These are phyloP conservation scores for Fomitopsis betulina DNA, from an alignment of 1,284 basidiomycete genomes.

Conservation along the genomic window DNA sequence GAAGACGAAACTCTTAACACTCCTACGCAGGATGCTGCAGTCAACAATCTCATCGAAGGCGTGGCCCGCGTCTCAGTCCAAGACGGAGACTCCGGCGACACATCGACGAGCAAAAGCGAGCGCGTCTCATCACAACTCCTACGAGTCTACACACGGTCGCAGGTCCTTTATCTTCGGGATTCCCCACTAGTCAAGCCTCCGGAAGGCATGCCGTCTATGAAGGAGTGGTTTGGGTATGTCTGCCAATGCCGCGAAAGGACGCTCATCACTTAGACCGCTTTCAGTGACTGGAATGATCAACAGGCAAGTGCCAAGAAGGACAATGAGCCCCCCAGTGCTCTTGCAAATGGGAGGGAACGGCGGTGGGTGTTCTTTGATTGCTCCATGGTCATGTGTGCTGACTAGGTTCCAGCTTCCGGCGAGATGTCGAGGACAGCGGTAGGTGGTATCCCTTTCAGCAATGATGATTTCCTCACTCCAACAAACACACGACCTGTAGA, in stretches of 20 bases:
- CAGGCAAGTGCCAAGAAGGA: constrained; percentile 66
- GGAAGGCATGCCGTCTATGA: constrained; percentile 71
- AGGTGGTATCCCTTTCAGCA: constrained; percentile 14
- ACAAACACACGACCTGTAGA: constrained; percentile 31
- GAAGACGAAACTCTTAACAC: constrained; percentile 7
- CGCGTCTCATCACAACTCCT: constrained; percentile 35
- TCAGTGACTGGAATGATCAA: constrained; percentile 54
- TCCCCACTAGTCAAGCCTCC: constrained; percentile 78
- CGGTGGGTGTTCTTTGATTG: constrained; percentile 36
- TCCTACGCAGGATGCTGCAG: constrained; percentile 16
- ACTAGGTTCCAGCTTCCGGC: constrained; percentile 51
- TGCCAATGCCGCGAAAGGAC: constrained; percentile 3
- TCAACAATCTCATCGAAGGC: constrained; percentile 29
- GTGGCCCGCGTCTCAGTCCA: constrained; percentile 34
- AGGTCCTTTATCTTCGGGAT: constrained; percentile 63
- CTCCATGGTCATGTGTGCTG: constrained; percentile 12
- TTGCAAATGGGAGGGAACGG: constrained; percentile 54
- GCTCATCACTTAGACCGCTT: constrained; percentile 17
- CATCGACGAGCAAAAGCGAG: constrained; percentile 26
- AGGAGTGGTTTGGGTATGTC: constrained; percentile 84
- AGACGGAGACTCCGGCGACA: constrained; percentile 24
- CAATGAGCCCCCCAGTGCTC: constrained; percentile 44
- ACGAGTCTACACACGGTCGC: constrained; percentile 60
- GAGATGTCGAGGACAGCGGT: constrained; percentile 73
- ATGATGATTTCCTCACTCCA: not conserved